Conservation (phyloP, 1,139 yeast genomes). For the Meyerozyma elateridarum region DNA sequence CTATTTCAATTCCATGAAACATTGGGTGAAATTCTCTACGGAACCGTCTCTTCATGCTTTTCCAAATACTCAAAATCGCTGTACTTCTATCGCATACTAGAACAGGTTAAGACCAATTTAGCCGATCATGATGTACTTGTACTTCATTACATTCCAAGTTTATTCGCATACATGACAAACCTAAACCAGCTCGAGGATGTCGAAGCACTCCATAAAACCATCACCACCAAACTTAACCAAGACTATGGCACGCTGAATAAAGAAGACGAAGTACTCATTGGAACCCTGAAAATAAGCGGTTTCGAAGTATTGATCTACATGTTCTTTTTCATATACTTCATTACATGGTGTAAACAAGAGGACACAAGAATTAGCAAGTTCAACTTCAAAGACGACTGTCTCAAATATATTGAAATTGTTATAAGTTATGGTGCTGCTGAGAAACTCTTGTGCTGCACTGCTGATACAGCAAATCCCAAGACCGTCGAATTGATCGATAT, state of each 20-base stretch:
- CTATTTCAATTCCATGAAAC: slow-evolving; percentile 66
- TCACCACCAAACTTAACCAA: slow-evolving; percentile 15
- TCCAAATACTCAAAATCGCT: slow-evolving; percentile 25
- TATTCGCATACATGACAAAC: slow-evolving; percentile 42
- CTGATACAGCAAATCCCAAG: slow-evolving; percentile 51
- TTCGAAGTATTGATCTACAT: slow-evolving; percentile 45
- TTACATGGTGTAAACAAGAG: slow-evolving; percentile 63
- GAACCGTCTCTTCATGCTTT: slow-evolving; percentile 37
- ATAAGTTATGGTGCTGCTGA: slow-evolving; percentile 72
- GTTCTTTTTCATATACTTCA: slow-evolving; percentile 59
- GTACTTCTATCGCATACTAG: slow-evolving; percentile 33
- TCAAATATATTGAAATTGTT: slow-evolving; percentile 34
- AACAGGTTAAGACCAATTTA: slow-evolving; percentile 31
- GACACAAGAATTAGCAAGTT: slow-evolving; percentile 45
- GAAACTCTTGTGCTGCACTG: slow-evolving; percentile 62
- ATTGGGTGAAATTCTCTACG: slow-evolving; percentile 60
- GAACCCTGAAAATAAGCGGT: slow-evolving; percentile 51
- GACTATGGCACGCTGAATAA: slow-evolving; percentile 22
- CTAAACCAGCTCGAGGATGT: slow-evolving; percentile 19
- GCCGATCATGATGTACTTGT: slow-evolving; percentile 58
- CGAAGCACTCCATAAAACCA: slow-evolving; percentile 23
- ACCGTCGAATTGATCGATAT: slow-evolving; percentile 30
- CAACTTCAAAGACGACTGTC: slow-evolving; percentile 44
- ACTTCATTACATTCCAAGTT: slow-evolving; percentile 61
- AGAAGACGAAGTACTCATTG: slow-evolving; percentile 38